phyloP scores from a whole-genome alignment of 2,329 filamentous ascomycete species.

The Aulographum hederae region DNA sequence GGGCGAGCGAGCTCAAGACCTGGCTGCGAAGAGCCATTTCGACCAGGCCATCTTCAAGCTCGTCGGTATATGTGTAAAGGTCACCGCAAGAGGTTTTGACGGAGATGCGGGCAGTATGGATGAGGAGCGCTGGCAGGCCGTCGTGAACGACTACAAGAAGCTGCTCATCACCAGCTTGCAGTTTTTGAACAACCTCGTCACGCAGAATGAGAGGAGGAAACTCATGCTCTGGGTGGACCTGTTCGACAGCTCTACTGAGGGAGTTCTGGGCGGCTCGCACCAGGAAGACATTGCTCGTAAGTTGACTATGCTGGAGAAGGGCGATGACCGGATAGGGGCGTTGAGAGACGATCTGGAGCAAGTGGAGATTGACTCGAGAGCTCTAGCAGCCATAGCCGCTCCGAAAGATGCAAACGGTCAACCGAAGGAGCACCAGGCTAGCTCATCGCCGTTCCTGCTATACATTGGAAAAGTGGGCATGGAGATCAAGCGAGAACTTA shows the following conservation, averaged over 20 bases:
- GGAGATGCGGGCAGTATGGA: conserved; percentile 42
- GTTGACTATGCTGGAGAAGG: neutral
- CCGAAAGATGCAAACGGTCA: conserved; percentile 11
- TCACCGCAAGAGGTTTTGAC: conserved; percentile 46
- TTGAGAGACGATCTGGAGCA: too few relatives aligned
- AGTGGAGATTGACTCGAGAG: too few relatives aligned
- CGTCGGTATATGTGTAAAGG: conserved; percentile 44
- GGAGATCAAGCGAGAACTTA: conserved; percentile 18
- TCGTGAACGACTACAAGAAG: conserved; percentile 47
- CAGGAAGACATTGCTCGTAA: neutral
- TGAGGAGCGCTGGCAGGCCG: conserved; percentile 46
- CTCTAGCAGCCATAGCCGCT: neutral
- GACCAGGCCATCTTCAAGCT: conserved; percentile 43
- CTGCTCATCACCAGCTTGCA: conserved; percentile 47
- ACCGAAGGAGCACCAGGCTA: conserved; percentile 7
- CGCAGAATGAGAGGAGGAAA: conserved; percentile 46
- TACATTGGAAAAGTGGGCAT: conserved; percentile 20
- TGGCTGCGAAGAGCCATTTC: conserved; percentile 40
- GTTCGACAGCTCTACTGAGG: conserved; percentile 36
- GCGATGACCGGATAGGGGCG: too few relatives aligned
- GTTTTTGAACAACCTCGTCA: conserved; percentile 47
- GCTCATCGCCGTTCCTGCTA: conserved; percentile 20
- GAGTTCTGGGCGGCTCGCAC: conserved; percentile 7
- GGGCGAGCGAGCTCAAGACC: conserved; percentile 41
- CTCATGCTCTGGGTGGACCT: conserved; percentile 46